phyloP scores from a whole-genome alignment of 225 moss, liverwort and hornwort genomes.

The Pseudisothecium myosuroides region DNA sequence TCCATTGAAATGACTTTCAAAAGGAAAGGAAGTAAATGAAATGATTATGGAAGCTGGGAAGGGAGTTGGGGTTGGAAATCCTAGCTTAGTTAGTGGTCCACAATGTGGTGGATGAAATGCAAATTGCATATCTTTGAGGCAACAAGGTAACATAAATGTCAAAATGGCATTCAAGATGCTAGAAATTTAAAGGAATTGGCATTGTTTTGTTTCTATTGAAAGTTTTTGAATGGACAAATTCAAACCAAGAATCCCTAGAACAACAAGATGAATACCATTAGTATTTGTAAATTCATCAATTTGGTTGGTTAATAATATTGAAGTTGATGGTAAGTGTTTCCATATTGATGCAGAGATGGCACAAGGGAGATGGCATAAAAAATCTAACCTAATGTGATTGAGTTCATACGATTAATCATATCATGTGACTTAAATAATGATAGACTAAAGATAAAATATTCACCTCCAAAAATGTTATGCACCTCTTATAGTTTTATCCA shows the following conservation, averaged over 20 bases:
- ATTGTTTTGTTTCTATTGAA: no score
- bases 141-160: background rate
- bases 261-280: no score
- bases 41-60: background rate
- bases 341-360: background rate
- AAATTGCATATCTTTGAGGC: background rate
- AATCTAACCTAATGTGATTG: background rate
- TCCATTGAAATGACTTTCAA: background rate
- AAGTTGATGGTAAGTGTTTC: no score
- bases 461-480: no score
- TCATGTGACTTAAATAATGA: background rate
- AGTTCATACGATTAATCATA: background rate
- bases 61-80: background rate
- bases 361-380: background rate
- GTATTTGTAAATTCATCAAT: no score
- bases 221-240: no score
- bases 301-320: no score
- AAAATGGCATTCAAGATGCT: background rate
- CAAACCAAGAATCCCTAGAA: background rate
- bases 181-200: background rate
- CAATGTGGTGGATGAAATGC: background rate
- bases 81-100: background rate
- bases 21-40: background rate
- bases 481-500: no score
- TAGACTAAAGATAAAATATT: no score